Base-by-base conservation (phyloP, 192 early-diverging fungal species). In the Coemansia sp. region DNA sequence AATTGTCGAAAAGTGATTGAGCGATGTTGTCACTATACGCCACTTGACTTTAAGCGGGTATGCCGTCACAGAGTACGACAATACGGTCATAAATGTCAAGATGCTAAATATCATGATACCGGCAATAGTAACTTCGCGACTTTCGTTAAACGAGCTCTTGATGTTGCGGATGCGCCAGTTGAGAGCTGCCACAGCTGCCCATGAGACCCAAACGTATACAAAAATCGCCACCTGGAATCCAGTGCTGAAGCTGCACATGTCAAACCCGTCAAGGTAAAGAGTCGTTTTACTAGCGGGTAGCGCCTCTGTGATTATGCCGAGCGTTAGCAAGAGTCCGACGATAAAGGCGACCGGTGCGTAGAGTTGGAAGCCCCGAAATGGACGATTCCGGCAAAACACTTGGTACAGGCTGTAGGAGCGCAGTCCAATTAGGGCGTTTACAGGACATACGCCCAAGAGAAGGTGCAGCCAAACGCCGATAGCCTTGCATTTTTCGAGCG, bases 71-170 rank as follows among this genome's bases (percentile, higher is more conserved):
- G 73, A 14, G 63, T 72, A 77, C 42, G 72, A 63, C 67, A 85
- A 70, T 7, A 62, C 46, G 0, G 83, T 85, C 23, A 73, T 71
- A 28, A 72, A 72, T 11, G 62, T 63, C 4, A 82, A 62, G 17
- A 74, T 46, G 11, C 62, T 61, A 60, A 76, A 76, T 2, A 76
- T 68, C 0, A 68, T 50, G 0, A 61, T 9, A 58, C 83, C 75
- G 0, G 72, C 66, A 2, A 69, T 26, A 19, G 61, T 47, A 26
- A 72, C 70, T 40, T 79, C 74, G 37, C 77, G 77, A 26, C 63
- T 70, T 64, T 84, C 82, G 49, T 84, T 84, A 50, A 84, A 84
- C 21, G 77, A 76, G 69, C 74, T 77, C 58, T 76, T 76, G 62
- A 84, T 80, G 37, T 70, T 59, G 55, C 82, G 77, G 43, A 81